Base-by-base conservation (phyloP, 2,329 filamentous ascomycete species). In the Aspergillus pseudoviridinutans region DNA sequence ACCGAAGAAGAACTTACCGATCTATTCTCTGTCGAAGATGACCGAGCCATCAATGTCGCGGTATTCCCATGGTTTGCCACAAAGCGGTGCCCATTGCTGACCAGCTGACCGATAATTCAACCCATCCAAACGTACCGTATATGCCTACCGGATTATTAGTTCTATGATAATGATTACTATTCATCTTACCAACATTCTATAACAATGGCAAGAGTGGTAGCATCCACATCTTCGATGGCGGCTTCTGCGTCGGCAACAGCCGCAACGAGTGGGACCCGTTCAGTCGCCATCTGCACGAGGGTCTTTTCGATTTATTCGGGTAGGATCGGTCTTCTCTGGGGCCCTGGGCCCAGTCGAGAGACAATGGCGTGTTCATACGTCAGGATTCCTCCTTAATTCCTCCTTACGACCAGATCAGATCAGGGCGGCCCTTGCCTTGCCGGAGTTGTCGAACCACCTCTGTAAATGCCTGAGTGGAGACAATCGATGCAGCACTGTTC, bases 301-400 rank as follows among this genome's bases (percentile, higher is more conserved):
- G 14, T 51, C 17, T 51, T 51, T 22, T 50, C 53, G 17, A 56
- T 52, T 52, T 29, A 24, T 46, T 3, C 32, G 55, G 47, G 17
- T 56, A 49, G 1, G 50, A 32, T 1, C 70, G 71, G 7, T 74
- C 69, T 35, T 59, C 65, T 50, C 66, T 66, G 8, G 9, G 28
- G 10, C 28, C 28, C 10, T 25, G 25, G 82, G 80, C 9, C 71
- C 62, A 0, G 72, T 78, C 0, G 84, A 86, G 1, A 89, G 71
- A 50, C 84, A 80, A 0, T 65, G 3, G 80, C 84, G 64, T 88
- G 81, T 66, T 89, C 84, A 66, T 88, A 86, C 0, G 84, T 86
- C n/a, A 87, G 61, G 29, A 84, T 78, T 0, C 87, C 87, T 0
- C 87, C 86, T 64, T 89, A 89, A 84, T 78, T 0, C 87, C 87